Conservation (phyloP, 169 alveolate genomes). For the Cryptosporidium meleagridis region DNA sequence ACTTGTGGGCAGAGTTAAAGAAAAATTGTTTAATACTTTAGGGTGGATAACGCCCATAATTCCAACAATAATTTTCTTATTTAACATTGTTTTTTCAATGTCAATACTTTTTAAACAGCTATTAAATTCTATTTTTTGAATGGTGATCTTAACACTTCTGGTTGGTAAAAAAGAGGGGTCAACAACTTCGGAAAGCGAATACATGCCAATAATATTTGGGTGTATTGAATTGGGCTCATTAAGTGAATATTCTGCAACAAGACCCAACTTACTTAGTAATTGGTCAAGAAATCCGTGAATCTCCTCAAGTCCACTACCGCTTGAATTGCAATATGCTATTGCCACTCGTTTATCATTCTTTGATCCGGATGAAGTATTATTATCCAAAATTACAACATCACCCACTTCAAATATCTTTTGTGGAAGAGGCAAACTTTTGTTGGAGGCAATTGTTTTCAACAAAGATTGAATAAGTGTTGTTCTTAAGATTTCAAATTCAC, state of each 20-base stretch:
- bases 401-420: conserved; percentile 92
- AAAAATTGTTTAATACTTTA: conserved; percentile 89
- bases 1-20: conserved; percentile 89
- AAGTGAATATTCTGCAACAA: conserved; percentile 43
- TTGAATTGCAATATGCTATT: conserved; percentile 84
- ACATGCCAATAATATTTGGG: conserved; percentile 46
- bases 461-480: conserved; percentile 94
- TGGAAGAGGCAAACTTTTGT: conserved; percentile 91
- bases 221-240: conserved; percentile 32
- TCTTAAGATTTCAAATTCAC: conserved; percentile 92
- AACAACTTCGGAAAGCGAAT: conserved; percentile 63
- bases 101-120: not conserved
- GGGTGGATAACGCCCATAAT: conserved; percentile 95
- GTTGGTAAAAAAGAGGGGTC: conserved; percentile 86
- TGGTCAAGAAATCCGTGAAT: conserved; percentile 79
- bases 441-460: conserved; percentile 88
- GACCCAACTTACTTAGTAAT: conserved; percentile 14
- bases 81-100: conserved; percentile 33
- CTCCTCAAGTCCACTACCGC: conserved; percentile 82
- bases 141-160: conserved; percentile 83
- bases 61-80: conserved; percentile 82
- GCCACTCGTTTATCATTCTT: conserved; percentile 85
- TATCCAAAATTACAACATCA: conserved; percentile 86
- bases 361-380: conserved; percentile 85
- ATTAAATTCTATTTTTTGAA: conserved; percentile 43